Conservation (phyloP, 2,329 filamentous ascomycete genomes). For the Sphaerulina populicola region DNA sequence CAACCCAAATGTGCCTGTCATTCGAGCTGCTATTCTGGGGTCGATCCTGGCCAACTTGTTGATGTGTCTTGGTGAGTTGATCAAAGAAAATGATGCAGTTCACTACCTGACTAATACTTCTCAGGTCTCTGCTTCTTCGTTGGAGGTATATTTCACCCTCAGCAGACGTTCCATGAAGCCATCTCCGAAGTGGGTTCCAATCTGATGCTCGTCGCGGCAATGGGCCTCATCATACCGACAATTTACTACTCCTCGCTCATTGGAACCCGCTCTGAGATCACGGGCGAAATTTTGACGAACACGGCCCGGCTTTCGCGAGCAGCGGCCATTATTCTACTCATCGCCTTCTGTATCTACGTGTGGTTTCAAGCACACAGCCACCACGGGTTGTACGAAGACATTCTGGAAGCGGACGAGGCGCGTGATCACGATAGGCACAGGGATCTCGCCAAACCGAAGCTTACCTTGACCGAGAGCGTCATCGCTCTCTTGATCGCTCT, state of each 20-base stretch:
- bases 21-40: constrained; percentile 73
- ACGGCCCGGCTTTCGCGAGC: constrained; percentile 61
- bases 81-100: neutral
- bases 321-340: constrained; percentile 60
- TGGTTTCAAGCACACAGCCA: constrained; percentile 70
- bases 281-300: constrained; percentile 42
- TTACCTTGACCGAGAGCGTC: constrained; percentile 65
- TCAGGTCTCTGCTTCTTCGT: constrained; percentile 62
- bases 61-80: constrained; percentile 58
- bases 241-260: constrained; percentile 44
- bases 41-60: constrained; percentile 75
- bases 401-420: constrained; percentile 63
- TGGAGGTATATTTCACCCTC: constrained; percentile 59
- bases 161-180: constrained; percentile 64
- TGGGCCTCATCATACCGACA: constrained; percentile 43
- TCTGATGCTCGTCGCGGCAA: constrained; percentile 64
- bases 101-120: neutral
- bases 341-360: constrained; percentile 55
- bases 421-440: constrained; percentile 56
- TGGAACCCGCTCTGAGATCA: constrained; percentile 21
- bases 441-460: constrained; percentile 55
- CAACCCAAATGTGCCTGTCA: constrained; percentile 45
- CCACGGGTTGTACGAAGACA: constrained; percentile 67
- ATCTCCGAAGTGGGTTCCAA: constrained; percentile 73
- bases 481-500: constrained; percentile 58